Evolutionary conservation across 2,329 filamentous ascomycete genomes (phyloP).

Genomic region (Fusarium dlaminii): DNA sequence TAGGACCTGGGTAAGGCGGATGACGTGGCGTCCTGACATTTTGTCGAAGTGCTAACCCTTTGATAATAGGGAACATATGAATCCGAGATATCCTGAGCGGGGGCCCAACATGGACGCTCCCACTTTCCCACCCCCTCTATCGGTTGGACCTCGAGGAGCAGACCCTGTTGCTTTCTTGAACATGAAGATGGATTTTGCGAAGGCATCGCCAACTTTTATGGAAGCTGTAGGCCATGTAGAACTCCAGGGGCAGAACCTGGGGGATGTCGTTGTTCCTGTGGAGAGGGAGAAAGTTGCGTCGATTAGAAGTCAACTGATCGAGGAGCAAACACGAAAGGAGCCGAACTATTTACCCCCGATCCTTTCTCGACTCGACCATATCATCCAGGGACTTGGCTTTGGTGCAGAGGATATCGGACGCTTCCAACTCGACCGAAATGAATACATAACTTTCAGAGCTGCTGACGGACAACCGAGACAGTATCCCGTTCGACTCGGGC

Average conservation of each 20-base stretch:
- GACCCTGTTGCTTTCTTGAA: slow-evolving; percentile 69
- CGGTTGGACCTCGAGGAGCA: slow-evolving; percentile 52
- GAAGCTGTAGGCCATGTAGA: slow-evolving; percentile 62
- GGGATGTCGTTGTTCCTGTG: slow-evolving; percentile 60
- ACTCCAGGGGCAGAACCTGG: slow-evolving; percentile 60
- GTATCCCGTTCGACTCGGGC: slow-evolving; percentile 62
- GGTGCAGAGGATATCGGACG: slow-evolving; percentile 61
- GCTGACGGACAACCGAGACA: slow-evolving; percentile 62
- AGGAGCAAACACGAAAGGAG: slow-evolving; percentile 66
- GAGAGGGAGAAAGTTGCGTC: slow-evolving; percentile 63
- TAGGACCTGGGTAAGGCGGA: slow-evolving; percentile 58
- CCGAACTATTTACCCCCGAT: slow-evolving; percentile 73
- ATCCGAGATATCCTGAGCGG: slow-evolving; percentile 62
- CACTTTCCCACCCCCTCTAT: slow-evolving; percentile 57
- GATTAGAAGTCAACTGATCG: slow-evolving; percentile 63
- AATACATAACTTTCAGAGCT: slow-evolving; percentile 64
- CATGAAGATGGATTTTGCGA: slow-evolving; percentile 66
- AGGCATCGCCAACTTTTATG: slow-evolving; percentile 64
- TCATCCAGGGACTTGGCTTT: slow-evolving; percentile 66
- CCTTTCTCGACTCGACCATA: slow-evolving; percentile 63
- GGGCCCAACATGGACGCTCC: slow-evolving; percentile 59
- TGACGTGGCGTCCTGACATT: slow-evolving; percentile 55
- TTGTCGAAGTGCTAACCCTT: slow-evolving; percentile 63
- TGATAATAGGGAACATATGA: slow-evolving; percentile 59
- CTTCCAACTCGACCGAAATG: slow-evolving; percentile 62